Evolutionary conservation across 352 stramenopile genomes (phyloP), one percentile per base, ranked within the genome.

Genomic region (Pythium brachiatum): DNA sequence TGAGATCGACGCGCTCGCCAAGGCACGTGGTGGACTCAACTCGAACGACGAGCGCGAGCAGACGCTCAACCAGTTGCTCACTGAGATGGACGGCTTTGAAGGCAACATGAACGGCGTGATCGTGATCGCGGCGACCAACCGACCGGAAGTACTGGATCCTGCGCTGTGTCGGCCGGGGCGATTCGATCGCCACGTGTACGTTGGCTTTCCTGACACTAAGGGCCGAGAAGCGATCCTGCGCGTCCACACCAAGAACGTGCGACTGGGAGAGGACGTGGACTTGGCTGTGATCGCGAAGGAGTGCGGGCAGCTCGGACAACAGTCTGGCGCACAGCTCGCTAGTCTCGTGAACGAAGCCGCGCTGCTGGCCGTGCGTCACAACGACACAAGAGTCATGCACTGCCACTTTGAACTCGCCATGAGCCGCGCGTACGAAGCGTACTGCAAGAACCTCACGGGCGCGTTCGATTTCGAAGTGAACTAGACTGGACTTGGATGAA

Each of bases 51-150:
- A 98, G 68, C 88, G 94, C 41, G 95, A 98, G 65, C 94, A 98
- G 66, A 98, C 95, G 56, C 74, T 98, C 34, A 98, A 98, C 78
- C 93, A 98, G 60, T 70, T 96, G 41, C 66, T 95, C 44, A 93
- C 83, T 2, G 83, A 94, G 61, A 96, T 96, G 86, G 88, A 96
- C 66, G 96, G 84, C 68, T 83, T 95, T 87, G 85, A 97, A 61
- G 91, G 91, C 48, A 97, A 98, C 66, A 76, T 66, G 25, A 96
- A 83, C 46, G 82, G 79, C 31, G 88, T 99, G 44, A 98, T 99
- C 67, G 96, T 98, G 38, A 97, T 99, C 77, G 96, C 95, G 0
- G 96, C 96, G 13, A 99, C 96, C 18, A 99, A 99, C 72, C 80
- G 96, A 9, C 86, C 95, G 1, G 95, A 99, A 69, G 93, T 99